Evolutionary conservation across 2,329 filamentous ascomycete species (phyloP), one percentile per base, ranked within the genome.

Genomic region (Hypoxylon sp.): DNA sequence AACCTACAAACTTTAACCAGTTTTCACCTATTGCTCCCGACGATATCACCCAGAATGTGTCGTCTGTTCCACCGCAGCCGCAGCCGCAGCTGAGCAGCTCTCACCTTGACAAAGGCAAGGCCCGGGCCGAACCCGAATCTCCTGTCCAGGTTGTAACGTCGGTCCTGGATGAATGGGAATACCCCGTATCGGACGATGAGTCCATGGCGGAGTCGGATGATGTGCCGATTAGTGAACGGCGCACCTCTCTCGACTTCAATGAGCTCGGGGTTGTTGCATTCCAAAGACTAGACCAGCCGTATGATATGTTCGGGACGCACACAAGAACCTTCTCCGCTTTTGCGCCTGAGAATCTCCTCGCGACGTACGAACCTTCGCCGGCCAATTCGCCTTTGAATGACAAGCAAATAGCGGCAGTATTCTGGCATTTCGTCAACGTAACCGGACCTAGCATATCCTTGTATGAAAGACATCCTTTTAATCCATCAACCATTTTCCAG

Each of bases 381-480:
- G 81, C 85, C 22, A 88, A 88, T 33, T 91, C 91, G 42, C 94
- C 96, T 33, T 82, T 98, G 29, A 92, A 90, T 73, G 94, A 98
- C 71, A 87, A 89, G 2, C 90, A 91, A 70, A 95, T 93, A 10
- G 91, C 93, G 13, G 87, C 91, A 31, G 90, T 97, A 5, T 98
- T 98, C 78, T 91, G 91, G 78, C 94, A 98, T 80, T 98, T 98
- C 78, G 90, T 98, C 51, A 92, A 94, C 73, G 91, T 96, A 5
- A 97, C 94, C 1, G 94, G 92, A 0, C 93, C 94, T 0, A 92
- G 89, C 71, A 88, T 98, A 77, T 97, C 94, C 1, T 86, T 97
- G 29, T 97, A 93, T 77, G 94, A 98, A 80, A 87, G 95, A 59
- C 90, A 94, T 78, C 90, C 92, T 2, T 87, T 90, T 61, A 93